These are phyloP conservation scores for Neurospora sp. DNA, from an alignment of 495 filamentous ascomycete species.

Conservation along the genomic window DNA sequence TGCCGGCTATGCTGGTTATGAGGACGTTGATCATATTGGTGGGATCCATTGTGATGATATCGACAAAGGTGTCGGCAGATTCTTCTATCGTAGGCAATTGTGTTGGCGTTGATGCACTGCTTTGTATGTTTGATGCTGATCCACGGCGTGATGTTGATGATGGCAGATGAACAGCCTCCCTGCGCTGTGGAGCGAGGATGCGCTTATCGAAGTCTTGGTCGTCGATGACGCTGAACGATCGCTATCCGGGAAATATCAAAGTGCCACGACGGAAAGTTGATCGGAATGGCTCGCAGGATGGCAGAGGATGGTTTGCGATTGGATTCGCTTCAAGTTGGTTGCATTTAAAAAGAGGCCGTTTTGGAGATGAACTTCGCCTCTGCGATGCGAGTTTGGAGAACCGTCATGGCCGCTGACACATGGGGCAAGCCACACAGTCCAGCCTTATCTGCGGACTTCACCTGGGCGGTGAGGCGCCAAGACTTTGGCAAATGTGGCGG, in stretches of 20 bases:
- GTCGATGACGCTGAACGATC: neutral
- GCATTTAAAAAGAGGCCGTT: neutral
- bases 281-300: neutral
- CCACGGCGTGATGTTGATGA: neutral
- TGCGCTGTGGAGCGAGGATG: neutral
- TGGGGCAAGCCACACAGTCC: neutral
- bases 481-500: slow-evolving; percentile 9
- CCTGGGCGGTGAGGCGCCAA: neutral
- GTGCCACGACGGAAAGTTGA: neutral
- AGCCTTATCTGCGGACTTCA: neutral
- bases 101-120: neutral
- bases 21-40: slow-evolving; percentile 62
- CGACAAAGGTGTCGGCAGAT: neutral
- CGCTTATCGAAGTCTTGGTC: neutral
- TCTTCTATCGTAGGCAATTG: neutral
- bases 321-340: neutral
- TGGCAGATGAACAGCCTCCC: neutral
- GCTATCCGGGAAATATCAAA: neutral
- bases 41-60: neutral
- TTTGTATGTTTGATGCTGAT: neutral
- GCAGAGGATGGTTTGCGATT: neutral
- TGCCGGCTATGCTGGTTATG: slow-evolving; percentile 71
- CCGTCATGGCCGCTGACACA: neutral
- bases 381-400: neutral
- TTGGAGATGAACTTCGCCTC: neutral